A percentile compares a stretch with the other conserved stretches of the same genome.
phyloP scores from a whole-genome alignment of 2,329 filamentous ascomycete species.

The Fusarium abutilonis region DNA sequence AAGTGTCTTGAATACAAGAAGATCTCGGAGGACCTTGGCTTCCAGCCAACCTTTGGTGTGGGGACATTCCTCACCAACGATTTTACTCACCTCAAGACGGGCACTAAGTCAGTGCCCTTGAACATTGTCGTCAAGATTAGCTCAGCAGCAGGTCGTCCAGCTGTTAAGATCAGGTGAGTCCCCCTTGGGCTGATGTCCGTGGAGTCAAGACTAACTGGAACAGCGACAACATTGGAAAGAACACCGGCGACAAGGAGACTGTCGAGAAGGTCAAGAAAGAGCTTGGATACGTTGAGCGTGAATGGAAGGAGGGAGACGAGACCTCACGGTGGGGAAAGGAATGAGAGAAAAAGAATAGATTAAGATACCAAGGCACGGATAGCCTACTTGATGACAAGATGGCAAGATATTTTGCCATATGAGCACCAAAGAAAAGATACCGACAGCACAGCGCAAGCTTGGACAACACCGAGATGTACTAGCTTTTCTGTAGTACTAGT shows the following conservation, averaged over 20 bases:
- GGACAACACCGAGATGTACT: background rate
- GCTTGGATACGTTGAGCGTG: conserved; percentile 85
- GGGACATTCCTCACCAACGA: conserved; percentile 98
- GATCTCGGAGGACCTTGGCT: conserved; percentile 80
- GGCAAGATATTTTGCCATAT: background rate
- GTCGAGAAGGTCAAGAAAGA: conserved; percentile 85
- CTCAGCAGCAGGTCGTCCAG: conserved; percentile 80
- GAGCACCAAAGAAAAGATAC: conserved; percentile 1
- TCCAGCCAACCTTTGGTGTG: conserved; percentile 90
- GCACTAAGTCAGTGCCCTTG: conserved; percentile 85
- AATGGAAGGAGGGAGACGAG: conserved; percentile 87
- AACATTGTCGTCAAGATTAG: conserved; percentile 99
- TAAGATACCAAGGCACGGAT: conserved; percentile 27
- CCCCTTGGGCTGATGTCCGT: rapidly evolving
- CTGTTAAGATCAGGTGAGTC: conserved; percentile 82
- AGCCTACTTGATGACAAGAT: conserved; percentile 2
- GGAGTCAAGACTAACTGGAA: conserved; percentile 23
- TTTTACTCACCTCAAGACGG: conserved; percentile 76
- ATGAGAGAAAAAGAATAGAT: conserved; percentile 20
- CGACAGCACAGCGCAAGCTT: background rate
- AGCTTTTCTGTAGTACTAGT: background rate
- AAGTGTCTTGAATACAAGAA: conserved; percentile 90
- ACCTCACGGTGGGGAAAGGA: conserved; percentile 78
- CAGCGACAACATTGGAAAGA: conserved; percentile 88
- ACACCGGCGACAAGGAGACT: conserved; percentile 84